Conservation (phyloP, 163 green algal genomes). For the Scenedesmus sp. region DNA sequence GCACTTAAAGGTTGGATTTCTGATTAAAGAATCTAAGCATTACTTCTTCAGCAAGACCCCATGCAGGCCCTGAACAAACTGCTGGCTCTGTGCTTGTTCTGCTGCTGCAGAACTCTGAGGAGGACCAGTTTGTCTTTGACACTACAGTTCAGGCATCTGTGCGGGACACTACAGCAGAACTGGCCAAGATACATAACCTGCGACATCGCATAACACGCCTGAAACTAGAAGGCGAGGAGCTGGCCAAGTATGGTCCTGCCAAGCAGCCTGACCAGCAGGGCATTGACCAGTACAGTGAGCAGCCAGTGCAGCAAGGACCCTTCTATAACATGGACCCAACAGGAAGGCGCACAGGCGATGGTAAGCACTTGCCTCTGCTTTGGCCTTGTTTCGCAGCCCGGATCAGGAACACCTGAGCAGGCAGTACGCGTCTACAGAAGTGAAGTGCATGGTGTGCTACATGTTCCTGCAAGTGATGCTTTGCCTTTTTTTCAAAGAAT, state of each 20-base stretch:
- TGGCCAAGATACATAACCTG: slow-evolving; percentile 80
- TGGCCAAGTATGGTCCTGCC: slow-evolving; percentile 82
- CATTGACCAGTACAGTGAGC: slow-evolving; percentile 79
- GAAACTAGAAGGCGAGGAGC: slow-evolving; percentile 84
- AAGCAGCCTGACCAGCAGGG: slow-evolving; percentile 84
- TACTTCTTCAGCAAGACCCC: background rate
- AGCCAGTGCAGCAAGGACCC: slow-evolving; percentile 66
- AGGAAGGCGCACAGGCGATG: slow-evolving; percentile 80
- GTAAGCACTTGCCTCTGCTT: slow-evolving; percentile 48
- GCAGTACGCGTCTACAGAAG: background rate
- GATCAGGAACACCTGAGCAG: too few relatives aligned
- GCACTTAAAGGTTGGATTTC: slow-evolving; percentile 70
- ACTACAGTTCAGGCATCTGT: slow-evolving; percentile 68
- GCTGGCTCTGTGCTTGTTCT: background rate
- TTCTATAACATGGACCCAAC: slow-evolving; percentile 85
- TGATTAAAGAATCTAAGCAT: too few relatives aligned
- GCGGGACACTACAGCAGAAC: slow-evolving; percentile 59
- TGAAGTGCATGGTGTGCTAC: background rate
- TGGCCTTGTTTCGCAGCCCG: background rate
- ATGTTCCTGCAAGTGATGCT: background rate
- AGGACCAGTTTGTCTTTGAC: slow-evolving; percentile 87
- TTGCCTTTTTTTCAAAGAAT: too few relatives aligned
- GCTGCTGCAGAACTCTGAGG: slow-evolving; percentile 72
- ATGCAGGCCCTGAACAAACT: background rate
- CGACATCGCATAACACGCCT: slow-evolving; percentile 76